Evolutionary conservation across 140 eudicot genomes (phyloP), one percentile per base, ranked within the genome.

Genomic region (Senecio squalidus): DNA sequence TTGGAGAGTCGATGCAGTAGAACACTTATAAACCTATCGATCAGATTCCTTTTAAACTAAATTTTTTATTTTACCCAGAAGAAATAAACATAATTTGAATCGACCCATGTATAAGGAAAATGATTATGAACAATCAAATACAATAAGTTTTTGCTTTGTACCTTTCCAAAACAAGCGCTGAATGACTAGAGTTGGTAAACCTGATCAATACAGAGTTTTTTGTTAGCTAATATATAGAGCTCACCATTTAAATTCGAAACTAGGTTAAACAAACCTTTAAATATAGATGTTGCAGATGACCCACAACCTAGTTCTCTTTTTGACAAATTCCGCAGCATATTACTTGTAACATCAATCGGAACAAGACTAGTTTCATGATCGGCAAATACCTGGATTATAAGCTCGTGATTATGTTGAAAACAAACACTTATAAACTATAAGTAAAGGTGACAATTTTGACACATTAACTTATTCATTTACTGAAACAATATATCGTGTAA

Each of bases 331-430:
- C 79, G 72, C 30, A 86, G 26, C 63, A 25, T 77, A 26, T 25
- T 27, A 55, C 78, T 76, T 0, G 94, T 79, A 67, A 91, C 78
- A 29, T 31, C 60, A 31, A 91, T 66, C 3, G 88, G 98, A 24
- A n/a, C 1, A 22, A 11, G 34, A 61, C 84, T 81, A 6, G 88
- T 59, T 66, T 81, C 91, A 61, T 78, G 67, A 56, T 91, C 98
- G 21, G 85, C 96, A 74, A 91, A 86, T 4, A 91, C 94, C 96
- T 91, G 62, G 58, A 69, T 47, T 6, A 58, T 31, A 45, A 3
- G 5, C 18, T 46, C 21, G 24, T 11, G 31, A 48, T 50, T n/a
- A 50, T 11, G 33, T 50, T 1, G 31, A 18, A 50, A 50, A 50
- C n/a, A n/a, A n/a, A n/a, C n/a, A n/a, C n/a, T n/a, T n/a, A n/a